Percentiles rank a stretch among this genome's conserved stretches.
These are phyloP conservation scores for Aspergillus hortae DNA, from an alignment of 2,329 filamentous ascomycete genomes.

Conservation along the genomic window DNA sequence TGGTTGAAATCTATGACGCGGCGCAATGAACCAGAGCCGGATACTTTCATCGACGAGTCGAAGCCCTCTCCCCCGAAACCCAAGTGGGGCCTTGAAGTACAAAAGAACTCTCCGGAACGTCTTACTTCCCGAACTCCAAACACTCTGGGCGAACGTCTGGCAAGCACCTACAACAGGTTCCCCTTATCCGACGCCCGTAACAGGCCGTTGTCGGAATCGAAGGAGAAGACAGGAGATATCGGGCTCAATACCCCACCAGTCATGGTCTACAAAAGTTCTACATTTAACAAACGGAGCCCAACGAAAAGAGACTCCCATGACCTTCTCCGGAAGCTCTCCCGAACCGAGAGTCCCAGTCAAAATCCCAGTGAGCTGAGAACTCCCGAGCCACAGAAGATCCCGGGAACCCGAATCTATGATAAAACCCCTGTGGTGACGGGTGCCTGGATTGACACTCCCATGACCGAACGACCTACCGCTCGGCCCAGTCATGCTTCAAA, in stretches of 20 bases:
- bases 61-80: conserved; percentile 17
- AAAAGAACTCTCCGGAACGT: conserved; percentile 23
- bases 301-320: conserved; percentile 37
- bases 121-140: conserved; percentile 19
- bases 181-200: conserved; percentile 13
- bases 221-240: conserved; percentile 21
- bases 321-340: conserved; percentile 41
- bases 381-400: conserved; percentile 30
- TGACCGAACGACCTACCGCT: conserved; percentile 34
- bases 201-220: conserved; percentile 12
- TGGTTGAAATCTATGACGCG: conserved; percentile 34
- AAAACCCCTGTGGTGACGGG: conserved; percentile 45
- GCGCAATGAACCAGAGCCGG: conserved; percentile 17
- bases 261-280: conserved; percentile 32
- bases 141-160: conserved; percentile 18
- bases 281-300: conserved; percentile 26
- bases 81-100: conserved; percentile 26
- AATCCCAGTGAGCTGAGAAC: conserved; percentile 26
- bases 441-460: conserved; percentile 46
- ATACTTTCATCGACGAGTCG: conserved; percentile 15
- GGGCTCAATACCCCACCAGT: conserved; percentile 38
- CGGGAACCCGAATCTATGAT: conserved; percentile 32
- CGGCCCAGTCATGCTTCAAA: conserved; percentile 22
- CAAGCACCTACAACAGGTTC: conserved; percentile 11
- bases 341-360: conserved; percentile 33